Evolutionary conservation across 805 yeast species (phyloP).

Genomic region (Diddensiella transvaalensis): DNA sequence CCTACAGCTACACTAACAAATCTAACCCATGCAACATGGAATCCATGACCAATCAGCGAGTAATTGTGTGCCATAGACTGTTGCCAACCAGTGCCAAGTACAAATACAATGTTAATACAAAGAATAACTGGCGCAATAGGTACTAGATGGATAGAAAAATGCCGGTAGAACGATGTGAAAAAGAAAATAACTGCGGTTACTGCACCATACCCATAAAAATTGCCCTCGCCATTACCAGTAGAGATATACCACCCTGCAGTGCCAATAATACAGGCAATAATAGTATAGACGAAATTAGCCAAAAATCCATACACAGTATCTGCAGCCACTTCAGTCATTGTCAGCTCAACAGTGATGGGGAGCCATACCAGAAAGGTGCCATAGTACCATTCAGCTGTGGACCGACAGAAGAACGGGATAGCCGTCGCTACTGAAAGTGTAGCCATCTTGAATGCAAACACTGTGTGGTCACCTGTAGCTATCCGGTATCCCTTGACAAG

Average conservation of each 20-base stretch:
- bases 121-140: constrained; percentile 31
- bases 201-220: constrained; percentile 31
- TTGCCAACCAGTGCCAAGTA: constrained; percentile 33
- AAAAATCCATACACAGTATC: constrained; percentile 32
- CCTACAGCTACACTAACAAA: constrained; percentile 32
- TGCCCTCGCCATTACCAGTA: constrained; percentile 31
- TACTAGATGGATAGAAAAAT: constrained; percentile 26
- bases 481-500: constrained; percentile 1
- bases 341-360: constrained; percentile 29
- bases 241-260: constrained; percentile 35
- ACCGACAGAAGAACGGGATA: constrained; percentile 26
- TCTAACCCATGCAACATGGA: constrained; percentile 33
- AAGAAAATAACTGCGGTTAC: constrained; percentile 27
- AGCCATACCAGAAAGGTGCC: constrained; percentile 29
- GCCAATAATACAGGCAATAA: constrained; percentile 31
- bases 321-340: constrained; percentile 30
- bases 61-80: constrained; percentile 8
- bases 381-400: constrained; percentile 25
- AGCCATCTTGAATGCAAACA: constrained; percentile 27
- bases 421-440: constrained; percentile 22
- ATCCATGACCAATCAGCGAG: constrained; percentile 29
- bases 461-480: constrained; percentile 11
- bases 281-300: constrained; percentile 26
- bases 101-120: constrained; percentile 28
- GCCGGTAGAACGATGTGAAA: constrained; percentile 29